Evolutionary conservation across 1,284 basidiomycete genomes (phyloP).

Genomic region (Austroboletus niveus): DNA sequence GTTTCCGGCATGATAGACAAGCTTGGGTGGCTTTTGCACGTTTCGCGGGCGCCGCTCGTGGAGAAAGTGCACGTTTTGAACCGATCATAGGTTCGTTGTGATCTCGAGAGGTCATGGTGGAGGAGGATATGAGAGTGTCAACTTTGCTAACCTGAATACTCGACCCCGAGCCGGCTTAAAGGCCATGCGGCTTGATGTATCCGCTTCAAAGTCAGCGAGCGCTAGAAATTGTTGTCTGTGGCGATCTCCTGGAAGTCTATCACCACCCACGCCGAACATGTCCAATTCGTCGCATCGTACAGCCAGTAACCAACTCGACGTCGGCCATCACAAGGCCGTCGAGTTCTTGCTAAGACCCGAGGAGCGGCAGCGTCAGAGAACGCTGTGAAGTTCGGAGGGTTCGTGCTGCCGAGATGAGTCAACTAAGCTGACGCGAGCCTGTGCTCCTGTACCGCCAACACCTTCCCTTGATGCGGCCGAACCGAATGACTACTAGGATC

Average conservation of each 20-base stretch:
- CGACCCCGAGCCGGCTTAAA: slow-evolving; percentile 14
- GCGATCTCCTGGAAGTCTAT: slow-evolving; percentile 11
- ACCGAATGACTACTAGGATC: too few relatives aligned
- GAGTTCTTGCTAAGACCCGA: background rate
- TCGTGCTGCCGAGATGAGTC: slow-evolving; percentile 16
- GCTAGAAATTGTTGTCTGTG: background rate
- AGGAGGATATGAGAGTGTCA: slow-evolving; percentile 9
- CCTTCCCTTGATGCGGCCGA: too few relatives aligned
- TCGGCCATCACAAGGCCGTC: background rate
- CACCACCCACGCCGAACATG: background rate
- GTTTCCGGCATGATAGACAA: slow-evolving; percentile 41
- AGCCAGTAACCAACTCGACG: background rate
- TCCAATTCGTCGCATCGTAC: background rate
- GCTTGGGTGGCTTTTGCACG: slow-evolving; percentile 40
- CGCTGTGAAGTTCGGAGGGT: slow-evolving; percentile 1
- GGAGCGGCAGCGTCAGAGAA: background rate
- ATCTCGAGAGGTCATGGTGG: slow-evolving; percentile 14
- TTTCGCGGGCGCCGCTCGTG: slow-evolving; percentile 30
- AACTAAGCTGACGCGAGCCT: slow-evolving; percentile 20
- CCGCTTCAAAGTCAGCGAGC: slow-evolving; percentile 32
- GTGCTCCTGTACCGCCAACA: background rate
- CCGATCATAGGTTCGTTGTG: slow-evolving; percentile 23
- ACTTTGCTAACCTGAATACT: slow-evolving; percentile 4
- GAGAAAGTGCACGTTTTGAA: slow-evolving; percentile 33
- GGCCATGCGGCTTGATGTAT: slow-evolving; percentile 9